phyloP scores from a whole-genome alignment of 78 protist species.

The Isochrysis galbana region DNA sequence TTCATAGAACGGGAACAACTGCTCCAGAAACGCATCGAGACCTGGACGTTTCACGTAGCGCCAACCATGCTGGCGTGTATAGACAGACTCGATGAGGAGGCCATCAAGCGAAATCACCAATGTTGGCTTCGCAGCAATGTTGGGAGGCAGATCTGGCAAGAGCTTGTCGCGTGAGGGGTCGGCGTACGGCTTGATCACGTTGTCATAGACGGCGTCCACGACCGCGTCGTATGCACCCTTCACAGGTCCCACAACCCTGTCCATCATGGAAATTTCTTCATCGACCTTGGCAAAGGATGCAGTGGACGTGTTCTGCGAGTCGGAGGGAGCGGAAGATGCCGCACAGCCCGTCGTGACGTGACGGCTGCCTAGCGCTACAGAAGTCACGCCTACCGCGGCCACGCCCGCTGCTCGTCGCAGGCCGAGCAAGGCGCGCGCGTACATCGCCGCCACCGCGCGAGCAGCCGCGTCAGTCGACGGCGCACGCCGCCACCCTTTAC shows the following conservation, averaged over 20 bases:
- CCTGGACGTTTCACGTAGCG: slow-evolving; percentile 28
- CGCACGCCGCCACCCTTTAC: too few relatives aligned
- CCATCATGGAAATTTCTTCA: too few relatives aligned
- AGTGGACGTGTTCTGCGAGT: too few relatives aligned
- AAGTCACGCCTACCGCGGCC: too few relatives aligned
- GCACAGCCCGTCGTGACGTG: too few relatives aligned
- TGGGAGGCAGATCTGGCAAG: not conserved
- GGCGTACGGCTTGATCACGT: not conserved
- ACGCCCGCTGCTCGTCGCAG: too few relatives aligned
- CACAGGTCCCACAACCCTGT: not conserved
- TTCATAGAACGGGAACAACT: not conserved
- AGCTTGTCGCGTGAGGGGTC: not conserved
- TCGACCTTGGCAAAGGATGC: too few relatives aligned
- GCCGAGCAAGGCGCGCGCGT: too few relatives aligned
- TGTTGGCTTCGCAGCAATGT: not conserved
- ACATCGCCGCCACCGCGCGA: too few relatives aligned
- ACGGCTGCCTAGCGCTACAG: too few relatives aligned
- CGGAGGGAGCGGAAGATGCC: too few relatives aligned
- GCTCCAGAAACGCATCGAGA: not conserved
- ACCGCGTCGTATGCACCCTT: not conserved
- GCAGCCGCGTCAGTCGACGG: too few relatives aligned
- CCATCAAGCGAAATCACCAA: not conserved
- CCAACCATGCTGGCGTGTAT: not conserved
- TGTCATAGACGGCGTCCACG: not conserved
- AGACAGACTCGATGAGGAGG: not conserved